These are phyloP conservation scores for Lagenidium giganteum DNA, from an alignment of 352 stramenopile species.

Conservation along the genomic window DNA sequence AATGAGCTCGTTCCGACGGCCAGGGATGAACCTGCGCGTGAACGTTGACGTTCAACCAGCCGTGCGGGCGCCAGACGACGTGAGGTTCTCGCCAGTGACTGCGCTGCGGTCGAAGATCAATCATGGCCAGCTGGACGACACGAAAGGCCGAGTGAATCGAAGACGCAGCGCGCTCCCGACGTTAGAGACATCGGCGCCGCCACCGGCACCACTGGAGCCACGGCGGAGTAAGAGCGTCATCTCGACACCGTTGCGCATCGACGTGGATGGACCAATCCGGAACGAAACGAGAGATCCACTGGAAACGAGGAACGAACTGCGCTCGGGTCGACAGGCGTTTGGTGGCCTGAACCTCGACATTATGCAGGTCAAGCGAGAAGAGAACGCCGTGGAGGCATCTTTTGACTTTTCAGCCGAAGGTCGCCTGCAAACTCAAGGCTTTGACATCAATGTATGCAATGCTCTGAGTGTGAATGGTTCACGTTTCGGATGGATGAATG, in stretches of 20 bases:
- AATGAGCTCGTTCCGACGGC: slow-evolving; percentile 26
- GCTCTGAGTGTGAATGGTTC: too few relatives aligned
- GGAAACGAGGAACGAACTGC: slow-evolving; percentile 12
- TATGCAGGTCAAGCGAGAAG: slow-evolving; percentile 50
- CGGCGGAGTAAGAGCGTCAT: slow-evolving; percentile 3
- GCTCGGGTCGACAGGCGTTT: slow-evolving; percentile 31
- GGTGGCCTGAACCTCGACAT: slow-evolving; percentile 61
- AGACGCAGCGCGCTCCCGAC: slow-evolving; percentile 7
- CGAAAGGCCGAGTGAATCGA: slow-evolving; percentile 19
- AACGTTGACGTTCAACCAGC: slow-evolving; percentile 33
- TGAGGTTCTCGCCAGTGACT: slow-evolving; percentile 42
- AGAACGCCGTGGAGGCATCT: slow-evolving; percentile 49
- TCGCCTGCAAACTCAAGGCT: slow-evolving; percentile 72
- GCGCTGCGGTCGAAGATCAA: slow-evolving; percentile 24
- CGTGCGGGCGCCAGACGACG: slow-evolving; percentile 8
- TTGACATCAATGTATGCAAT: slow-evolving; percentile 75
- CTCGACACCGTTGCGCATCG: slow-evolving; percentile 38
- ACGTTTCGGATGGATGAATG: too few relatives aligned
- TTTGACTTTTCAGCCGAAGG: slow-evolving; percentile 82
- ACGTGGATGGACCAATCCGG: slow-evolving; percentile 22
- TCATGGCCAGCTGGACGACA: slow-evolving; percentile 28
- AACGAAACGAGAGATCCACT: slow-evolving; percentile 1
- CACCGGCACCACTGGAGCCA: slow-evolving; percentile 6
- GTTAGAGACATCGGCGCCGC: too few relatives aligned
- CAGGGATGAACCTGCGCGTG: slow-evolving; percentile 51